Evolutionary conservation across 768 basidiomycete species (phyloP).

Genomic region (Paxillus rubicundulus): DNA sequence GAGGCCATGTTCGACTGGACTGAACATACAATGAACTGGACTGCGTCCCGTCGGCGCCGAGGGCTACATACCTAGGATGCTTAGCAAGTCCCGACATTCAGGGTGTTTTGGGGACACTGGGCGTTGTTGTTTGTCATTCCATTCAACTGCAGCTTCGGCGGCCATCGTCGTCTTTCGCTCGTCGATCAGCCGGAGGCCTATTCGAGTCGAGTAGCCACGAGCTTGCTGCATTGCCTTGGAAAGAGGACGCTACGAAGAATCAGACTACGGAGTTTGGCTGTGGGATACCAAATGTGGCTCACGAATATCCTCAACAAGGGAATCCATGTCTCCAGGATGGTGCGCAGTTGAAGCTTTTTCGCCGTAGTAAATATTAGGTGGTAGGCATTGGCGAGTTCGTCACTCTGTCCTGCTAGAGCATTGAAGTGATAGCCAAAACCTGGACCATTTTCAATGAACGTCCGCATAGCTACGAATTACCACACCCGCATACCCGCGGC

Average conservation of each 20-base stretch:
- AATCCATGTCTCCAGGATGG: conserved; percentile 57
- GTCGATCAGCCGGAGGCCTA: conserved; percentile 52
- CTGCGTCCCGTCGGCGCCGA: neutral
- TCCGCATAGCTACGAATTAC: neutral
- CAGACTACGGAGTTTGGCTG: neutral
- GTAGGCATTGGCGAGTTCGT: conserved; percentile 57
- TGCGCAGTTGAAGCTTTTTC: conserved; percentile 49
- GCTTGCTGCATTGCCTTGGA: conserved; percentile 43
- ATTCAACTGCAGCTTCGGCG: conserved; percentile 22
- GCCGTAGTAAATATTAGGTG: conserved; percentile 52
- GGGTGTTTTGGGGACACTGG: conserved; percentile 14
- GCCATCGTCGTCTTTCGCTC: conserved; percentile 43
- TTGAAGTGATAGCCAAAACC: conserved; percentile 59
- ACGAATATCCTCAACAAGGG: conserved; percentile 54
- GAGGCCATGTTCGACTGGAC: conserved; percentile 59
- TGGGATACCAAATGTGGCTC: conserved; percentile 9
- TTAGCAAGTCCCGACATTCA: conserved; percentile 51
- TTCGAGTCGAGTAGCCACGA: conserved; percentile 46
- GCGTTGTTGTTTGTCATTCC: conserved; percentile 12
- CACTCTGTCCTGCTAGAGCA: conserved; percentile 45
- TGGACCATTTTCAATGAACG: conserved; percentile 13
- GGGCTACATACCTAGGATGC: conserved; percentile 45
- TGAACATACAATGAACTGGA: conserved; percentile 21
- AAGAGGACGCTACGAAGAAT: conserved; percentile 41
- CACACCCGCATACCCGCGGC: conserved; percentile 47